phyloP scores from a whole-genome alignment of 2,329 filamentous ascomycete species.

The Tolypocladium pustulatum region DNA sequence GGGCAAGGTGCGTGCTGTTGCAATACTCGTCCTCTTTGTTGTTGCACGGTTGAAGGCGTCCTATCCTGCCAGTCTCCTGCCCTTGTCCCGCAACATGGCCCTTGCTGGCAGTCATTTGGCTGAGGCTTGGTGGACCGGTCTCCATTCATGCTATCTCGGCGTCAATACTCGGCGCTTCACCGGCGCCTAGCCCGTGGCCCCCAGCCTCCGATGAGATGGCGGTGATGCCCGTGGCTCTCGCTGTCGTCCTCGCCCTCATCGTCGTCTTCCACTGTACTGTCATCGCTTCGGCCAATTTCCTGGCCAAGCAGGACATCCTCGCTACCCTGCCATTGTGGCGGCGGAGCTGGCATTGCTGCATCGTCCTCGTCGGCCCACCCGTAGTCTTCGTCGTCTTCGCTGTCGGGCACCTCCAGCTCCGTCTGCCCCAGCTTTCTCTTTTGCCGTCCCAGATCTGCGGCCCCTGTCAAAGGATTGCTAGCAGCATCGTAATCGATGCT shows the following conservation, averaged over 20 bases:
- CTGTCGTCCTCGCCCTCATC: conserved; percentile 8
- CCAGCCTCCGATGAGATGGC: conserved; percentile 7
- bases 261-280: conserved; percentile 16
- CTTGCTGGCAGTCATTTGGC: background rate
- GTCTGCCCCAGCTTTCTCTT: conserved; percentile 57
- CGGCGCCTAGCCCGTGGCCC: conserved; percentile 15
- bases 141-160: conserved; percentile 3
- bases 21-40: background rate
- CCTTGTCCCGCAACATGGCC: background rate
- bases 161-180: conserved; percentile 17
- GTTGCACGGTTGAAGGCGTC: background rate
- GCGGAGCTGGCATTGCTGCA: conserved; percentile 45
- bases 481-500: conserved; percentile 27
- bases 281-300: conserved; percentile 29
- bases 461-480: conserved; percentile 19
- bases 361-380: conserved; percentile 62
- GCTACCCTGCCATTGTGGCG: conserved; percentile 59
- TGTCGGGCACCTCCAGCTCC: conserved; percentile 49
- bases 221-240: conserved; percentile 3
- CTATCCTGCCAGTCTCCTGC: background rate
- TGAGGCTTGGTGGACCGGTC: conserved; percentile 2
- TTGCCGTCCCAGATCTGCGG: conserved; percentile 26
- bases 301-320: conserved; percentile 50
- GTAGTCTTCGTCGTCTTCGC: conserved; percentile 59
- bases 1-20: background rate